Evolutionary conservation across 2,329 filamentous ascomycete genomes (phyloP), one percentile per base, ranked within the genome.

Genomic region (Ophiostoma himal-ulmi): DNA sequence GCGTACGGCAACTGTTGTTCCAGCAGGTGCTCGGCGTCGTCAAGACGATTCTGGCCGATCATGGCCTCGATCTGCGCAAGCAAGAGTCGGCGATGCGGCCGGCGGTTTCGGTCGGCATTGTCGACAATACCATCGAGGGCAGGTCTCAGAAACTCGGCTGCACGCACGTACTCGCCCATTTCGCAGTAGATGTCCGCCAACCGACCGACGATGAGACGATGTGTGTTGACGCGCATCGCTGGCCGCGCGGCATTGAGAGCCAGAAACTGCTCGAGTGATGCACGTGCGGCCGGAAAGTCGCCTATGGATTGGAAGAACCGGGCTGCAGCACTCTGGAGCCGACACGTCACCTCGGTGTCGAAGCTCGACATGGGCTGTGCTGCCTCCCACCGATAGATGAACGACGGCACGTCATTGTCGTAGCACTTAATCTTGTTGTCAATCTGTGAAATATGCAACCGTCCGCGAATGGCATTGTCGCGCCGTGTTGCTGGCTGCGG

Each of bases 381-480:
- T 0, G 76, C 77, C 1, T 76, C 71, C 78, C 78, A 79, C 2
- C 71, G 72, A 54, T 79, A 79, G 20, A 79, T 79, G 20, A 71
- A 74, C 0, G 75, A 73, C 0, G 76, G 73, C 2, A 79, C 75
- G 13, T 77, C 77, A 0, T 71, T 71, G 6, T 79, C 78, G 60
- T 78, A 78, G 0, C 75, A 73, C 30, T 77, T 75, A 1, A 79
- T 78, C 68, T 78, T 79, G 48, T 78, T 79, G 52, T 79, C 78
- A 1, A 79, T 73, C n/a, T 76, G 75, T 0, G 78, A 78, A 0
- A 79, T 78, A 30, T 79, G 78, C 4, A 79, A 71, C 1, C 78
- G 74, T n/a, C 78, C 78, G 6, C 71, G 71, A 0, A 79, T 39
- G 0, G 77, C 77, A 37, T 0, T 72, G 71, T 0, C 70, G 68